Evolutionary conservation across 495 filamentous ascomycete species (phyloP).

Genomic region (Tuber borchii): DNA sequence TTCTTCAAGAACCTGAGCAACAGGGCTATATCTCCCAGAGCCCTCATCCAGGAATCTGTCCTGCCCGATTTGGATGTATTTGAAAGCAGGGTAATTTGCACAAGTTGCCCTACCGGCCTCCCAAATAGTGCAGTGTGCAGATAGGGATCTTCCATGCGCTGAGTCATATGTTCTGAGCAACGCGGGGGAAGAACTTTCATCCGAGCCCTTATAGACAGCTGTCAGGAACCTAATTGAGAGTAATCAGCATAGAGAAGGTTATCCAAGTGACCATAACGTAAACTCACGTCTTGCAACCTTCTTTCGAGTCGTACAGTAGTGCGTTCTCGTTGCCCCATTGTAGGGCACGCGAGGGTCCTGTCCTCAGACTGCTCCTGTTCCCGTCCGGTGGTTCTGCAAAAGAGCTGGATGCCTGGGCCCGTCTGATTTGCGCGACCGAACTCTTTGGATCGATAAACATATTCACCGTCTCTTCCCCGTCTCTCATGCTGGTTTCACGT

Average conservation of each 20-base stretch:
- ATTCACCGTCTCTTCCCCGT: slow-evolving; percentile 23
- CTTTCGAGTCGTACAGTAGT: slow-evolving; percentile 17
- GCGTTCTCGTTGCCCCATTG: slow-evolving; percentile 27
- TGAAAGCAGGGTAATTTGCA: slow-evolving; percentile 88
- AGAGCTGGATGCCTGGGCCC: slow-evolving; percentile 19
- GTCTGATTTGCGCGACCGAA: slow-evolving; percentile 10
- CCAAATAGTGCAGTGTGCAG: slow-evolving; percentile 89
- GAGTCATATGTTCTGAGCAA: slow-evolving; percentile 91
- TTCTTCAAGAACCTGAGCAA: slow-evolving; percentile 79
- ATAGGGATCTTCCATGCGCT: slow-evolving; percentile 74
- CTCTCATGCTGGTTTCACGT: slow-evolving; percentile 54
- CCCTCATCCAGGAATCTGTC: slow-evolving; percentile 92
- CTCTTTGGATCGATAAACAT: slow-evolving; percentile 23
- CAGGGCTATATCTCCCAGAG: slow-evolving; percentile 82
- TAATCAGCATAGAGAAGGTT: neutral
- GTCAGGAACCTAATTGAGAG: slow-evolving; percentile 52
- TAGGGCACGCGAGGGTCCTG: neutral
- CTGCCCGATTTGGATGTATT: slow-evolving; percentile 89
- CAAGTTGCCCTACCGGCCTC: slow-evolving; percentile 88
- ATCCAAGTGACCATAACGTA: neutral
- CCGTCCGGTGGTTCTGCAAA: slow-evolving; percentile 11
- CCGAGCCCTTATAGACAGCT: slow-evolving; percentile 78
- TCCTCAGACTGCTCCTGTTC: slow-evolving; percentile 5
- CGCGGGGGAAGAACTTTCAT: slow-evolving; percentile 56
- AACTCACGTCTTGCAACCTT: slow-evolving; percentile 27